phyloP scores from a whole-genome alignment of 208 protist species.

The Trypanosoma platydactyli region DNA sequence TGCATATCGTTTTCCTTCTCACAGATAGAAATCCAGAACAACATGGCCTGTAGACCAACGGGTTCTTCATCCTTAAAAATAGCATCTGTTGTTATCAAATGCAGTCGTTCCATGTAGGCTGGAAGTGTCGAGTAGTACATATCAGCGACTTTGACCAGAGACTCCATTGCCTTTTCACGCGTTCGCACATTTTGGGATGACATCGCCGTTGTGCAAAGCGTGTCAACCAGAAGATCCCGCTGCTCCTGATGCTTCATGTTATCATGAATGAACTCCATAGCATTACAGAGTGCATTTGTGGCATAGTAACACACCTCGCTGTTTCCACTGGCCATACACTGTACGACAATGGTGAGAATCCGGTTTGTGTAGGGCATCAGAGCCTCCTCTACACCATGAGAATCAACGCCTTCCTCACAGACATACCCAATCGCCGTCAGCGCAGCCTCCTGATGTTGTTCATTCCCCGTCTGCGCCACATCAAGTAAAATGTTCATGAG shows the following conservation, averaged over 20 bases:
- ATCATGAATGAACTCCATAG: conserved; percentile 94
- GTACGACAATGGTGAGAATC: conserved; percentile 92
- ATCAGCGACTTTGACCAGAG: conserved; percentile 93
- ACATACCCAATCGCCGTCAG: conserved; percentile 96
- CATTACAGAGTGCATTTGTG: conserved; percentile 93
- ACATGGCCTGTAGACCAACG: conserved; percentile 94
- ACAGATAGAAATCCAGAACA: conserved; percentile 97
- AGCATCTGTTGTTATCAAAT: conserved; percentile 86
- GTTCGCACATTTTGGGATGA: conserved; percentile 47
- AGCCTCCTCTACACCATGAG: conserved; percentile 61
- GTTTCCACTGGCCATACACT: conserved; percentile 84
- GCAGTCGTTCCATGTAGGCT: conserved; percentile 89
- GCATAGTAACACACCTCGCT: conserved; percentile 86
- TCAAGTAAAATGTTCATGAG: conserved; percentile 87
- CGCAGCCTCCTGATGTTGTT: conserved; percentile 89
- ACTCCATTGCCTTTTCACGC: conserved; percentile 90
- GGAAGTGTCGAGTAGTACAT: conserved; percentile 96
- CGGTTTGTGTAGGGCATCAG: conserved; percentile 71
- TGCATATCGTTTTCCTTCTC: conserved; percentile 93
- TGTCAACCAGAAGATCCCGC: conserved; percentile 89
- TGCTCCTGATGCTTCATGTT: conserved; percentile 94
- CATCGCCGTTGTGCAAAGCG: conserved; percentile 79
- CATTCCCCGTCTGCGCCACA: conserved; percentile 48
- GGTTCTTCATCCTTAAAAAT: conserved; percentile 92
- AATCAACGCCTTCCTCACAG: conserved; percentile 93